Percentiles rank a stretch among this genome's conserved stretches.
Conservation (phyloP, 2,329 filamentous ascomycete species). For the Aaosphaeria pasadenensis region DNA sequence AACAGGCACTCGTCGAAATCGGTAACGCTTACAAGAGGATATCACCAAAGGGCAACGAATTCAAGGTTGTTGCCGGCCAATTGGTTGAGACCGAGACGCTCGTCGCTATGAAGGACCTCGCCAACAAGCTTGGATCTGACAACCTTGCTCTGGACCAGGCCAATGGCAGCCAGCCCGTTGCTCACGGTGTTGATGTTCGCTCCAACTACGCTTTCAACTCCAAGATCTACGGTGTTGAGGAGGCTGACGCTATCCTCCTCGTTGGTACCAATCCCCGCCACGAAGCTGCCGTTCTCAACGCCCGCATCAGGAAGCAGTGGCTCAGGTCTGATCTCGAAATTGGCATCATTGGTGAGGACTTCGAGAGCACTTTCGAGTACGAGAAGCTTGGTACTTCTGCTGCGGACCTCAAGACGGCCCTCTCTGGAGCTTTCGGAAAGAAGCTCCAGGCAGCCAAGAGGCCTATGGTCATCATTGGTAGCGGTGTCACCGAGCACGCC, state of each 20-base stretch:
- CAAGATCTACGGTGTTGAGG: slow-evolving; percentile 87
- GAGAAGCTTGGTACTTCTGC: slow-evolving; percentile 82
- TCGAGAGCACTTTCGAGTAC: slow-evolving; percentile 93
- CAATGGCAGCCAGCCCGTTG: slow-evolving; percentile 75
- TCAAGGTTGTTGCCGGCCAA: slow-evolving; percentile 91
- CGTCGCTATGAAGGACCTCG: slow-evolving; percentile 94
- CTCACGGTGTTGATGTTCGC: slow-evolving; percentile 89
- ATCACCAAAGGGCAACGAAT: slow-evolving; percentile 84
- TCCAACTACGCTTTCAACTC: slow-evolving; percentile 98
- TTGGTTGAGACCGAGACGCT: slow-evolving; percentile 89
- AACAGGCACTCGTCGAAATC: slow-evolving; percentile 89
- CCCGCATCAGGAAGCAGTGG: slow-evolving; percentile 97
- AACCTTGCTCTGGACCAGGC: slow-evolving; percentile 93
- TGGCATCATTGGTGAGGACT: slow-evolving; percentile 84
- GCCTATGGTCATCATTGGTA: slow-evolving; percentile 96
- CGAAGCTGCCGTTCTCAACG: slow-evolving; percentile 92
- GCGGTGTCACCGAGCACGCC: slow-evolving; percentile 82
- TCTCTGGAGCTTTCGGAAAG: slow-evolving; percentile 87
- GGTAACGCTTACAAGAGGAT: slow-evolving; percentile 74
- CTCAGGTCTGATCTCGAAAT: slow-evolving; percentile 91
- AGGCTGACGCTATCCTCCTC: slow-evolving; percentile 87
- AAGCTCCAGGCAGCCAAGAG: slow-evolving; percentile 83
- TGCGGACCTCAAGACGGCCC: slow-evolving; percentile 76
- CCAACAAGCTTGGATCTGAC: slow-evolving; percentile 94
- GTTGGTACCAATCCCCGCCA: slow-evolving; percentile 94